Conservation (phyloP, 192 early-diverging fungal genomes). For the Mortierella hygrophila region DNA sequence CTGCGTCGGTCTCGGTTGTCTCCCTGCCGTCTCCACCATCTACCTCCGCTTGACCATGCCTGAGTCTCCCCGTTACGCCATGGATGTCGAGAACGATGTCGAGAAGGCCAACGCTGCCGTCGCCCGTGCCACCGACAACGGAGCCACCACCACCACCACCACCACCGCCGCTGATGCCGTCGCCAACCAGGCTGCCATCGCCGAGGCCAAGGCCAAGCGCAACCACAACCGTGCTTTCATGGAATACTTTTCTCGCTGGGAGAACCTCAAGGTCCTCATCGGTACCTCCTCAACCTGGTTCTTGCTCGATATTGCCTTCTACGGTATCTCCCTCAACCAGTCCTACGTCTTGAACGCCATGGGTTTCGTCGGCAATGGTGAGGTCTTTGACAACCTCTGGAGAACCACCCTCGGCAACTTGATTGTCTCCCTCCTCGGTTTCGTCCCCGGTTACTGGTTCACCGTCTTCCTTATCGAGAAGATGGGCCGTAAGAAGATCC, state of each 20-base stretch:
- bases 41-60: constrained; percentile 92
- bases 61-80: constrained; percentile 88
- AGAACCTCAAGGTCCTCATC: constrained; percentile 83
- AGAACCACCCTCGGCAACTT: constrained; percentile 89
- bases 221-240: constrained; percentile 72
- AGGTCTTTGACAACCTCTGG: constrained; percentile 70
- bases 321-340: constrained; percentile 79
- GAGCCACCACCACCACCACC: constrained; percentile 75
- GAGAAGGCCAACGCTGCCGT: constrained; percentile 53
- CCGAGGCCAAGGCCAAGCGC: constrained; percentile 51
- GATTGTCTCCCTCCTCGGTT: constrained; percentile 88
- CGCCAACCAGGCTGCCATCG: constrained; percentile 50
- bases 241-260: constrained; percentile 83
- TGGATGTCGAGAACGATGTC: constrained; percentile 65
- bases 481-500: constrained; percentile 93
- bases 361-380: constrained; percentile 71
- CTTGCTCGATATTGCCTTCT: constrained; percentile 83
- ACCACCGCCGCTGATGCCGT: constrained; percentile 63
- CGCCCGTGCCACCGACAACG: constrained; percentile 65
- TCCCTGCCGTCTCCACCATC: constrained; percentile 84
- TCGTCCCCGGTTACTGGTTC: constrained; percentile 97
- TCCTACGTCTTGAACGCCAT: constrained; percentile 80
- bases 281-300: constrained; percentile 85
- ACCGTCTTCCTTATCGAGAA: constrained; percentile 90
- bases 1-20: constrained; percentile 80